A percentile compares a stretch with the other conserved stretches of the same genome.
phyloP scores from a whole-genome alignment of 192 early-diverging fungal genomes.

The Rhizophagus sp. region DNA sequence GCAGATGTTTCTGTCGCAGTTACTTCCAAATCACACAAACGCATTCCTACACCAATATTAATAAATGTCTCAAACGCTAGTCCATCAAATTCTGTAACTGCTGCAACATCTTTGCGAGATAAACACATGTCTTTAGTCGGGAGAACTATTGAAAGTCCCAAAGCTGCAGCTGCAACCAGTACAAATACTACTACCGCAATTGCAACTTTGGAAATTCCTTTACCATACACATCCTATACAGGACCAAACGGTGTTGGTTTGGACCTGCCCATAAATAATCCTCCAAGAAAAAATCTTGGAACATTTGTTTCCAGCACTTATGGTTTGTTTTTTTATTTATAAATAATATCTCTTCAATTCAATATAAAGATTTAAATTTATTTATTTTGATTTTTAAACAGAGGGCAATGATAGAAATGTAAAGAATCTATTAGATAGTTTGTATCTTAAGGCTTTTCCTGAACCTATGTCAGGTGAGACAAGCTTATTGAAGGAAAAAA shows the following conservation, averaged over 20 bases:
- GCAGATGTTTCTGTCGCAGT: constrained; percentile 21
- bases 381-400: neutral
- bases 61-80: neutral
- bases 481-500: neutral
- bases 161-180: constrained; percentile 50
- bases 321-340: neutral
- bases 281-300: constrained; percentile 18
- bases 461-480: constrained; percentile 26
- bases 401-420: constrained; percentile 33
- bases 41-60: neutral
- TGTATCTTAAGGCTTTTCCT: constrained; percentile 16
- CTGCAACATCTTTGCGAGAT: constrained; percentile 10
- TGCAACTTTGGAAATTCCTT: constrained; percentile 43
- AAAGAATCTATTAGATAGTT: constrained; percentile 24
- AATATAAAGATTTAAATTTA: neutral
- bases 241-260: neutral
- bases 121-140: constrained; percentile 10
- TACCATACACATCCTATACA: constrained; percentile 32
- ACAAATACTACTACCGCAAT: constrained; percentile 44
- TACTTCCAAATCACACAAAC: constrained; percentile 16
- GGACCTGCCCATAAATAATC: neutral
- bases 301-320: constrained; percentile 27
- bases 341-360: neutral
- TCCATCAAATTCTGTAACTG: constrained; percentile 7
- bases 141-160: constrained; percentile 32